Conservation (phyloP, 202 grass and related monocot species). For the Schoenoplectus tabernaemontani region DNA sequence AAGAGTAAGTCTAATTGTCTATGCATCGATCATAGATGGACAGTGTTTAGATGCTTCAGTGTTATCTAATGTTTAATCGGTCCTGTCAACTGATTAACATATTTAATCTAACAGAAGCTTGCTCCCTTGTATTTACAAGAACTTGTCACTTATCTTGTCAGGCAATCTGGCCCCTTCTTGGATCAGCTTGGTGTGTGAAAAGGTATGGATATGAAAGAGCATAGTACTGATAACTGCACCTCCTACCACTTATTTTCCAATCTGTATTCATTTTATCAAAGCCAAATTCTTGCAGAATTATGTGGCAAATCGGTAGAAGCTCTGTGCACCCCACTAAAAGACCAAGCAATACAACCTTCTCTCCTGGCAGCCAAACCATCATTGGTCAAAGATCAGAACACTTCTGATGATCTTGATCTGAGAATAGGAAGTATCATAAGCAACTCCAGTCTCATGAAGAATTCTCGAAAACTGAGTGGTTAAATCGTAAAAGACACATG, state of each 20-base stretch:
- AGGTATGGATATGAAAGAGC: conserved; percentile 36
- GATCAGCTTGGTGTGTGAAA: conserved; percentile 67
- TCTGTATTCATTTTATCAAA: conserved; percentile 5
- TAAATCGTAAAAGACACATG: conserved; percentile 53
- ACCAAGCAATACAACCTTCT: conserved; percentile 34
- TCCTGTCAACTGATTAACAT: neutral
- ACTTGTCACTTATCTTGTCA: conserved; percentile 63
- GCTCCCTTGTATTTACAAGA: conserved; percentile 52
- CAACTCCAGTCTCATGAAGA: conserved; percentile 45
- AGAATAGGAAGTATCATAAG: conserved; percentile 79
- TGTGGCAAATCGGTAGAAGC: conserved; percentile 57
- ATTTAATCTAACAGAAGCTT: conserved; percentile 35
- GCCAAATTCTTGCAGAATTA: conserved; percentile 44
- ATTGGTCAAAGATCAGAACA: conserved; percentile 41
- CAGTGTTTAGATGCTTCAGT: neutral
- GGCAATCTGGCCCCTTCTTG: conserved; percentile 72
- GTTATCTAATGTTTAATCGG: neutral
- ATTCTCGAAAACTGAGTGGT: conserved; percentile 35
- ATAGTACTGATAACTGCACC: neutral
- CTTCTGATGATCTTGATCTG: conserved; percentile 56
- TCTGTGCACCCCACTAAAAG: conserved; percentile 42
- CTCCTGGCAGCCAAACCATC: conserved; percentile 30
- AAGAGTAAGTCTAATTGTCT: conserved; percentile 21
- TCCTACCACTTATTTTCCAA: neutral
- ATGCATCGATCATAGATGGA: neutral